Evolutionary conservation across 2,329 filamentous ascomycete species (phyloP).

Genomic region (Fusarium burgessii): DNA sequence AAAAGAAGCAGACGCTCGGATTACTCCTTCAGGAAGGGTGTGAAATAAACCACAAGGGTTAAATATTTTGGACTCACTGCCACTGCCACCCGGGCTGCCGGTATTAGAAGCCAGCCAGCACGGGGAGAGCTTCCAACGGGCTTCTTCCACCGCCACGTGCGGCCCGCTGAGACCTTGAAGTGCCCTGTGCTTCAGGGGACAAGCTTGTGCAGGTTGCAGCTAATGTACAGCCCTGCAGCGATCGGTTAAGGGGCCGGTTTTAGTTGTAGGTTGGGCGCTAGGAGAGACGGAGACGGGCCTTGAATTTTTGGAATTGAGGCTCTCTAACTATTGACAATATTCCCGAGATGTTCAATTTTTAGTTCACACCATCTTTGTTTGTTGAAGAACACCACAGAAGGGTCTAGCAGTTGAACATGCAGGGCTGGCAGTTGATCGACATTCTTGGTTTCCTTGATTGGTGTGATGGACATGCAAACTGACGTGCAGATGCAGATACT

Average conservation of each 20-base stretch:
- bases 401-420: slow-evolving; percentile 20
- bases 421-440: slow-evolving; percentile 40
- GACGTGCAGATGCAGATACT: slow-evolving; percentile 35
- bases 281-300: background rate
- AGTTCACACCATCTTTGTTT: slow-evolving; percentile 14
- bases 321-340: background rate
- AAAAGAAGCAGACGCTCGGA: slow-evolving; percentile 25
- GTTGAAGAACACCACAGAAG: background rate
- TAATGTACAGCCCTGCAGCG: slow-evolving; percentile 38
- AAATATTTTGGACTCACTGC: slow-evolving; percentile 6
- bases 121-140: slow-evolving; percentile 18
- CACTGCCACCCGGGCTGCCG: slow-evolving; percentile 16
- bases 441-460: slow-evolving; percentile 17
- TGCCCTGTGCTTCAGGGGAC: slow-evolving; percentile 41
- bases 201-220: background rate
- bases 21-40: slow-evolving; percentile 36
- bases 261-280: slow-evolving; percentile 14
- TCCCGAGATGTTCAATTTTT: background rate
- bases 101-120: slow-evolving; percentile 11
- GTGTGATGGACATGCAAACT: slow-evolving; percentile 23
- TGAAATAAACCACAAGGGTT: background rate
- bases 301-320: slow-evolving; percentile 9
- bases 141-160: slow-evolving; percentile 41
- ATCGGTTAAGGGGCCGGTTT: slow-evolving; percentile 19
- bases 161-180: slow-evolving; percentile 5